Conservation (phyloP, 1,139 yeast species). For the Pichia sp. region DNA sequence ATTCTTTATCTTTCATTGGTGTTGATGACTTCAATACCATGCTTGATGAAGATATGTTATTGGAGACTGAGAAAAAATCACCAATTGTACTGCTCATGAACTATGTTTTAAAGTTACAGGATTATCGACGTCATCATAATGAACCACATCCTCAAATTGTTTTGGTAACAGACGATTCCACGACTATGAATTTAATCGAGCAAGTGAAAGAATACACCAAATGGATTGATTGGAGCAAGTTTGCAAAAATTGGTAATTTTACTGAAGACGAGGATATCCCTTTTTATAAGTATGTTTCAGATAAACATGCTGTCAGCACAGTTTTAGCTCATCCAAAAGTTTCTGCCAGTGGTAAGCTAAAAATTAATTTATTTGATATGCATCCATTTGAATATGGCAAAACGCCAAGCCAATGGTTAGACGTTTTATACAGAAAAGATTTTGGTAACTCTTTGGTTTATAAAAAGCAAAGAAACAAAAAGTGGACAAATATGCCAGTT, state of each 20-base stretch:
- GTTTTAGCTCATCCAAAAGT: conserved; percentile 16
- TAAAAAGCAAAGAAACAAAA: conserved; percentile 18
- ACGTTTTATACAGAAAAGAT: conserved; percentile 14
- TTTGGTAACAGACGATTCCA: conserved; percentile 17
- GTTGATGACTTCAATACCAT: conserved; percentile 27
- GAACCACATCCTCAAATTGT: conserved; percentile 24
- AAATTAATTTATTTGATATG: conserved; percentile 18
- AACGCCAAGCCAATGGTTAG: conserved; percentile 14
- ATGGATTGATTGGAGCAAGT: conserved; percentile 26
- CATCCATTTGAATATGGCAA: conserved; percentile 17
- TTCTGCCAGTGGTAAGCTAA: conserved; percentile 1
- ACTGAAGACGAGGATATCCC: conserved; percentile 17
- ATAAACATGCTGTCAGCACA: conserved; percentile 18
- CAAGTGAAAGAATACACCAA: conserved; percentile 18
- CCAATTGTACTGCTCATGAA: conserved; percentile 22
- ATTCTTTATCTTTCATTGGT: conserved; percentile 20
- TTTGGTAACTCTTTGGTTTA: conserved; percentile 18
- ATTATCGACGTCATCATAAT: conserved; percentile 21
- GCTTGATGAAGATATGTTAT: conserved; percentile 15
- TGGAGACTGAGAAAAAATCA: conserved; percentile 13
- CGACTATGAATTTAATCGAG: conserved; percentile 15
- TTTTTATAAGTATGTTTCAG: conserved; percentile 13
- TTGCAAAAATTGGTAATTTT: conserved; percentile 21
- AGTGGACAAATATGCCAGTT: conserved; percentile 12
- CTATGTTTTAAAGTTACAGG: conserved; percentile 24